Evolutionary conservation across 2,329 filamentous ascomycete species (phyloP).

Genomic region (Trichoderma polysporum): DNA sequence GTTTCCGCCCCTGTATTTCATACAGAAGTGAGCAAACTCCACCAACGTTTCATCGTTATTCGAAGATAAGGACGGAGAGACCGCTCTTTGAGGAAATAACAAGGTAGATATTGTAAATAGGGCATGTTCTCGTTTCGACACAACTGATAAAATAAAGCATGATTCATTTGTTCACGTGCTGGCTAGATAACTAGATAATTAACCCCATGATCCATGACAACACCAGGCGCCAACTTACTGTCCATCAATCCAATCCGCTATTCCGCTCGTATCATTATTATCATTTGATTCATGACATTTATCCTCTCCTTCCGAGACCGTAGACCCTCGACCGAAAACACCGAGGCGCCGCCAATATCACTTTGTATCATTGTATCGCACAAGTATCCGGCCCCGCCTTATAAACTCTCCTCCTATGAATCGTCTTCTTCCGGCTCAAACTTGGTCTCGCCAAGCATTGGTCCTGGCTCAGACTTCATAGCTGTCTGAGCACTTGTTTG

Average conservation of each 20-base stretch:
- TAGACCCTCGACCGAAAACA: not conserved
- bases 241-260: slow-evolving; percentile 12
- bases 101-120: not conserved
- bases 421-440: slow-evolving; percentile 62
- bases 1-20: not conserved
- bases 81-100: not conserved
- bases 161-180: slow-evolving; percentile 4
- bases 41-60: not conserved
- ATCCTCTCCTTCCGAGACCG: not conserved
- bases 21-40: not conserved
- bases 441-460: slow-evolving; percentile 67
- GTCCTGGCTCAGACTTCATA: slow-evolving; percentile 55
- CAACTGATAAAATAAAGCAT: not conserved
- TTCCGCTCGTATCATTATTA: not conserved
- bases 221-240: slow-evolving; percentile 11
- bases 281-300: not conserved
- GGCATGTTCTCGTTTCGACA: not conserved
- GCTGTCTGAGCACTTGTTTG: slow-evolving; percentile 55
- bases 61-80: not conserved
- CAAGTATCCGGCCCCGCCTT: not conserved
- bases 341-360: not conserved
- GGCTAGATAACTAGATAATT: slow-evolving; percentile 18
- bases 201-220: slow-evolving; percentile 15
- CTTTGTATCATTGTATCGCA: not conserved
- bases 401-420: not conserved